These are phyloP conservation scores for Pseudocercospora crystallina DNA, from an alignment of 2,329 filamentous ascomycete species.

Conservation along the genomic window DNA sequence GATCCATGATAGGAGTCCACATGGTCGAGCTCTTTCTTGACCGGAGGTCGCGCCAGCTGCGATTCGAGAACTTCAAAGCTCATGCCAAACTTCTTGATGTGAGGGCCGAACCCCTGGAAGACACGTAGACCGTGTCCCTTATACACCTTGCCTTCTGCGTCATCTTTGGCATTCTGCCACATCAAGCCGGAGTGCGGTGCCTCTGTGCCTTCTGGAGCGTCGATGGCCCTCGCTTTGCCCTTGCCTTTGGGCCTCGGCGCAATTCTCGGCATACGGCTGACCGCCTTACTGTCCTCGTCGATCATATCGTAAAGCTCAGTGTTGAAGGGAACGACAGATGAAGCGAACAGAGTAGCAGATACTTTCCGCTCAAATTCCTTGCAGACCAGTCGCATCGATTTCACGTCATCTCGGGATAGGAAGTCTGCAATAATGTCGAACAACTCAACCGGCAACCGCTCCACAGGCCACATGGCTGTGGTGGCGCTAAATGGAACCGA, in stretches of 20 bases:
- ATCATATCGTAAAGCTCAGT: constrained; percentile 61
- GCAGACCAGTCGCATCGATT: constrained; percentile 61
- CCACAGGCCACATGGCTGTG: constrained; percentile 39
- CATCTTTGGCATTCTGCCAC: constrained; percentile 43
- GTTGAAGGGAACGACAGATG: constrained; percentile 65
- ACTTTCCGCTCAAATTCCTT: constrained; percentile 60
- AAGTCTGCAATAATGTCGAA: constrained; percentile 58
- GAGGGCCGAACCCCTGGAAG: constrained; percentile 60
- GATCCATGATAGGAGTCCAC: constrained; percentile 62
- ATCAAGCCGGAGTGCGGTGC: constrained; percentile 25
- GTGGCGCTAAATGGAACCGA: background rate
- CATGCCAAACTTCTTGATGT: constrained; percentile 65
- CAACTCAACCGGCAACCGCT: constrained; percentile 59
- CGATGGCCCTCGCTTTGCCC: constrained; percentile 19
- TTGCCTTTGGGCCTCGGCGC: constrained; percentile 5
- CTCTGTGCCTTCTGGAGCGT: constrained; percentile 27
- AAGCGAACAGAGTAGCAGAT: constrained; percentile 59
- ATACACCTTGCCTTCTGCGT: constrained; percentile 44
- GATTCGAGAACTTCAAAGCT: constrained; percentile 66
- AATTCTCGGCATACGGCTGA: constrained; percentile 6
- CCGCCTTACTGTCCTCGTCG: constrained; percentile 36
- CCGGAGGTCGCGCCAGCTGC: constrained; percentile 50
- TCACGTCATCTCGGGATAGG: constrained; percentile 59
- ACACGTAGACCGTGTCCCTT: constrained; percentile 62
- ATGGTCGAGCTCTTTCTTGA: constrained; percentile 57